phyloP scores from a whole-genome alignment of 495 filamentous ascomycete species.

The Penicillium ochrochloron region DNA sequence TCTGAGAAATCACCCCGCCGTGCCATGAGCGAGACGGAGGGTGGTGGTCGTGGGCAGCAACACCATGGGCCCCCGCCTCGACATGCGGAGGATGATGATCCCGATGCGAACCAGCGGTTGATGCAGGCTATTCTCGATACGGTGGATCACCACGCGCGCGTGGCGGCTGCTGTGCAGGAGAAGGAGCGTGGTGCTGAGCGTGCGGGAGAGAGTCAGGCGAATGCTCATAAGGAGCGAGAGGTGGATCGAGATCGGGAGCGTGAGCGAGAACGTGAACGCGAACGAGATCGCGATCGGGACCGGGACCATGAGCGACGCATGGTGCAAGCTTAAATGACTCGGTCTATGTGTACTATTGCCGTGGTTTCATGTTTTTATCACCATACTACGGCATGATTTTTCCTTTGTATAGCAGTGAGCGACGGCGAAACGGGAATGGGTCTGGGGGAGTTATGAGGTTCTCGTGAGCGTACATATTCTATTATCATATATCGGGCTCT shows the following conservation, averaged over 20 bases:
- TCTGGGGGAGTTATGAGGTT: slow-evolving; percentile 7
- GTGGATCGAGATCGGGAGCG: slow-evolving; percentile 19
- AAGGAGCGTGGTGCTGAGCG: slow-evolving; percentile 37
- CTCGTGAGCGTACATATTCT: slow-evolving; percentile 13
- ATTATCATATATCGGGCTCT: slow-evolving; percentile 20
- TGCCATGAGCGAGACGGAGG: slow-evolving; percentile 49
- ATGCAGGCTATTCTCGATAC: slow-evolving; percentile 55
- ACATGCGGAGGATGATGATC: slow-evolving; percentile 44
- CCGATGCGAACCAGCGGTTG: slow-evolving; percentile 50
- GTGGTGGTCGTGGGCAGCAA: slow-evolving; percentile 23
- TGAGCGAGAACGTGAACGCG: slow-evolving; percentile 24
- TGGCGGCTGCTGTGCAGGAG: slow-evolving; percentile 40
- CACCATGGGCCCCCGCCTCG: slow-evolving; percentile 17
- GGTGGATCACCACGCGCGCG: slow-evolving; percentile 47
- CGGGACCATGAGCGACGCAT: slow-evolving; percentile 34
- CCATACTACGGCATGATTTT: not conserved
- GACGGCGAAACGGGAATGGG: slow-evolving; percentile 19
- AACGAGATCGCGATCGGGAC: slow-evolving; percentile 36
- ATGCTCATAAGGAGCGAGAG: slow-evolving; percentile 10
- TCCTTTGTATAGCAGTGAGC: slow-evolving; percentile 24
- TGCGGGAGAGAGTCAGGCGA: slow-evolving; percentile 3
- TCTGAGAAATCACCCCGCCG: slow-evolving; percentile 43
- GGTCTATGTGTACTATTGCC: slow-evolving; percentile 4
- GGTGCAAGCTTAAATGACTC: slow-evolving; percentile 21
- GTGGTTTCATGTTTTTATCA: slow-evolving; percentile 6